Conservation (phyloP, 2,329 filamentous ascomycete genomes). For the Arthrobotrys iridis region DNA sequence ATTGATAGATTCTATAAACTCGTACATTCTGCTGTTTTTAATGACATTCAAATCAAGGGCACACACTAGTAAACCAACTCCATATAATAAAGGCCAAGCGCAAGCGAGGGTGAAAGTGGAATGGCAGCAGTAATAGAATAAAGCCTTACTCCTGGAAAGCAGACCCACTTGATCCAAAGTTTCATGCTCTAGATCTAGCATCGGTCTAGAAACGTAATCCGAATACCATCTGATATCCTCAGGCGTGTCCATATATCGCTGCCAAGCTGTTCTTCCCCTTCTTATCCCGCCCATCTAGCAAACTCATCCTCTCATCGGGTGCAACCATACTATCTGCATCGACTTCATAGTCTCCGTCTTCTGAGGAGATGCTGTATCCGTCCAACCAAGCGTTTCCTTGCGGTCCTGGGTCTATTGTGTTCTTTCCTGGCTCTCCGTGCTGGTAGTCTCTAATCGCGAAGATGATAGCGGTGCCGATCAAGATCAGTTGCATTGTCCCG, state of each 20-base stretch:
- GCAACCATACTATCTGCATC: constrained; percentile 44
- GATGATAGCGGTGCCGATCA: constrained; percentile 53
- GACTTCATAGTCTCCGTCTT: constrained; percentile 29
- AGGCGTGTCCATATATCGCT: background rate
- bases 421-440: constrained; percentile 44
- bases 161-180: no score
- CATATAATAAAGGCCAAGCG: no score
- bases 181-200: no score
- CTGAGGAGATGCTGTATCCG: constrained; percentile 34
- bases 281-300: constrained; percentile 1
- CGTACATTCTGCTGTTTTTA: no score
- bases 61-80: no score
- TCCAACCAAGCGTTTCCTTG: constrained; percentile 48
- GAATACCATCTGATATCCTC: no score
- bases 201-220: background rate
- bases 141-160: no score
- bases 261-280: constrained; percentile 25
- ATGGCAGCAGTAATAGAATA: no score
- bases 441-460: constrained; percentile 54
- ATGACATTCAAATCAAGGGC: no score
- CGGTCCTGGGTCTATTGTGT: constrained; percentile 36
- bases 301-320: constrained; percentile 40
- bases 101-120: no score
- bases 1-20: no score
- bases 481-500: constrained; percentile 55